A percentile compares a stretch with the other conserved stretches of the same genome.
Evolutionary conservation across 345 rosid species (phyloP).

Genomic region (Anacardium occidentale): DNA sequence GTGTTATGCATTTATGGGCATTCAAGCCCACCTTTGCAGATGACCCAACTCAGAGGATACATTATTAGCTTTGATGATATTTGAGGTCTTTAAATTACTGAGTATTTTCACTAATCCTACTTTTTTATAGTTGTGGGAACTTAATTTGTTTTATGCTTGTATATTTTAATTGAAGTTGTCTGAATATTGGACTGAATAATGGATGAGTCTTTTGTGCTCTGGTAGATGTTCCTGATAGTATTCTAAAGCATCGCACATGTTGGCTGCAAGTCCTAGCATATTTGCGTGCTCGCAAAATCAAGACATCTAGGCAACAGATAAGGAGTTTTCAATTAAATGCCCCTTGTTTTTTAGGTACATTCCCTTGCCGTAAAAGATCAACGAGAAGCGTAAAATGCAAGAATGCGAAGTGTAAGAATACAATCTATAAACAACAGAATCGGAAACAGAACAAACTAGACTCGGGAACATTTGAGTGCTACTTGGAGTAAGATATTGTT

Average conservation of each 20-base stretch:
- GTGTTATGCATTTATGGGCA: too few species aligned
- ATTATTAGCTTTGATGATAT: too few species aligned
- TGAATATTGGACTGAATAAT: not conserved
- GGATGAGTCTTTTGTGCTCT: conserved; percentile 17
- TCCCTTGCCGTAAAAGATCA: conserved; percentile 44
- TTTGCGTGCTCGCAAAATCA: conserved; percentile 23
- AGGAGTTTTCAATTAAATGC: conserved; percentile 23
- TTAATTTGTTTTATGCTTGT: not conserved
- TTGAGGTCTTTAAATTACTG: too few species aligned
- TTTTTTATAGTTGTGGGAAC: not conserved
- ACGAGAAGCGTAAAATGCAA: conserved; percentile 36
- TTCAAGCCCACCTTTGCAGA: too few species aligned
- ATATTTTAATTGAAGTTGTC: not conserved
- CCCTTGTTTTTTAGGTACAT: conserved; percentile 46
- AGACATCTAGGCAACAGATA: conserved; percentile 28
- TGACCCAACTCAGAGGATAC: too few species aligned
- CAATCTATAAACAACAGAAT: conserved; percentile 28
- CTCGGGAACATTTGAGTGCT: conserved; percentile 29
- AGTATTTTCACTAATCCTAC: not conserved
- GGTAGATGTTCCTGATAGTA: conserved; percentile 27
- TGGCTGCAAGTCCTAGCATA: conserved; percentile 49
- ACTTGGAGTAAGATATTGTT: conserved; percentile 47
- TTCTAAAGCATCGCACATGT: conserved; percentile 59
- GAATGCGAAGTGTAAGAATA: conserved; percentile 28
- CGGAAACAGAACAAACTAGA: conserved; percentile 24